Evolutionary conservation across 192 early-diverging fungal genomes (phyloP).

Genomic region (Chytriomyces sp.): DNA sequence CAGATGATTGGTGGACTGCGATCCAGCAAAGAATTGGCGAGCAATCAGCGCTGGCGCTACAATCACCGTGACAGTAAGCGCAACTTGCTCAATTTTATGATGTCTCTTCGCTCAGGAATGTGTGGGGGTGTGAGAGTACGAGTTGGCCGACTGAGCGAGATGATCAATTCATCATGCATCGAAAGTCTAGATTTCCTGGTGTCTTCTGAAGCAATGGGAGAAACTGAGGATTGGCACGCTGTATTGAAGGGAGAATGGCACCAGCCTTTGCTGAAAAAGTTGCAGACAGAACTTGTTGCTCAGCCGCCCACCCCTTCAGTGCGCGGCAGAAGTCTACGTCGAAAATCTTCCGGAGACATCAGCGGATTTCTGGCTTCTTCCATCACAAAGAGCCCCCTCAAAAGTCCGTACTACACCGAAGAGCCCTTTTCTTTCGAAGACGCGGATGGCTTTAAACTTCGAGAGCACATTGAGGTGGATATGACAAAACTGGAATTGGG

Average conservation of each 20-base stretch:
- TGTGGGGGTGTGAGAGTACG: conserved; percentile 75
- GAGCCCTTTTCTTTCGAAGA: conserved; percentile 31
- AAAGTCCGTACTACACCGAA: conserved; percentile 42
- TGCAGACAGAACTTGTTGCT: conserved; percentile 28
- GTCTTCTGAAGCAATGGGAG: conserved; percentile 30
- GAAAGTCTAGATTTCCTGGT: conserved; percentile 84
- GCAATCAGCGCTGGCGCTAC: conserved; percentile 44
- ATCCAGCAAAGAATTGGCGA: conserved; percentile 31
- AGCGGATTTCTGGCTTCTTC: conserved; percentile 2
- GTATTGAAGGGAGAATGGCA: conserved; percentile 49
- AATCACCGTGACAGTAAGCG: conserved; percentile 49
- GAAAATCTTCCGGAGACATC: conserved; percentile 32
- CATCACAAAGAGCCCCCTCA: conserved; percentile 36
- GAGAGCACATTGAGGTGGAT: conserved; percentile 31
- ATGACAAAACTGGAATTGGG: conserved; percentile 38
- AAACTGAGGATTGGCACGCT: conserved; percentile 53
- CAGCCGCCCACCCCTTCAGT: background rate
- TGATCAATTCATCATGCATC: conserved; percentile 78
- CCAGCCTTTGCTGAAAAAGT: conserved; percentile 12
- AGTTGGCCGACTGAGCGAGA: conserved; percentile 74
- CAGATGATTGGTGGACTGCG: conserved; percentile 77
- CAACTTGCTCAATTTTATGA: conserved; percentile 85
- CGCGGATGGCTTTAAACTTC: conserved; percentile 26
- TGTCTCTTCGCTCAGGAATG: conserved; percentile 72
- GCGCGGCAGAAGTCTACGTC: conserved; percentile 32